Percentiles rank a stretch among this genome's conserved stretches.
Conservation (phyloP, 441 rosid species). For the Jatropha multifida region DNA sequence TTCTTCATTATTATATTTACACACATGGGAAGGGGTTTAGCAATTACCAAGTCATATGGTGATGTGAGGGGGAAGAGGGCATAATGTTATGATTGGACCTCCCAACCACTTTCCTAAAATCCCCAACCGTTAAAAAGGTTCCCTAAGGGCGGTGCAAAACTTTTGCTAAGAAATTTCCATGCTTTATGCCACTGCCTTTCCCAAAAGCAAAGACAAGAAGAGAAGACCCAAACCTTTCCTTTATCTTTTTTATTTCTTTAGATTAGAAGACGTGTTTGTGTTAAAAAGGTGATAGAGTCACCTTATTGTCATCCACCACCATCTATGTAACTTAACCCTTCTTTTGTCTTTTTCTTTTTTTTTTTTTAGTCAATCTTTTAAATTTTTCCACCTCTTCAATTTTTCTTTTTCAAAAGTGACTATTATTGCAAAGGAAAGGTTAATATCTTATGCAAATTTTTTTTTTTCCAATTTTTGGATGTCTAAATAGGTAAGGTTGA, state of each 20-base stretch:
- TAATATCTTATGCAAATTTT: no score
- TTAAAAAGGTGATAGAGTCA: neutral
- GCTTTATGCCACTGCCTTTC: neutral
- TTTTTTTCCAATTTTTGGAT: no score
- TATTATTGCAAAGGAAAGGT: no score
- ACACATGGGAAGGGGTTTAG: no score
- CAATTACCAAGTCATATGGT: no score
- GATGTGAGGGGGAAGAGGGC: no score
- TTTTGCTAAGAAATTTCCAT: neutral
- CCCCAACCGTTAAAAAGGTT: conserved; percentile 8
- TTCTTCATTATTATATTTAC: no score
- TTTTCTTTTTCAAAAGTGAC: no score
- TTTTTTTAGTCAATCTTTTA: neutral
- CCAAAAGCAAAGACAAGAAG: neutral
- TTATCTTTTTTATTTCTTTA: neutral
- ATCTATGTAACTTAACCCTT: no score
- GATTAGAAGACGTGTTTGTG: neutral
- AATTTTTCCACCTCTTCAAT: no score
- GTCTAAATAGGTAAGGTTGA: no score
- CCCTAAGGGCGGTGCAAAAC: conserved; percentile 1
- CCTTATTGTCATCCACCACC: neutral
- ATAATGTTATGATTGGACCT: neutral
- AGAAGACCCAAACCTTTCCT: neutral
- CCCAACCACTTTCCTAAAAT: neutral
- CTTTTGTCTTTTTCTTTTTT: neutral